phyloP scores from a whole-genome alignment of 441 rosid species.

The Bruguiera hainesii region DNA sequence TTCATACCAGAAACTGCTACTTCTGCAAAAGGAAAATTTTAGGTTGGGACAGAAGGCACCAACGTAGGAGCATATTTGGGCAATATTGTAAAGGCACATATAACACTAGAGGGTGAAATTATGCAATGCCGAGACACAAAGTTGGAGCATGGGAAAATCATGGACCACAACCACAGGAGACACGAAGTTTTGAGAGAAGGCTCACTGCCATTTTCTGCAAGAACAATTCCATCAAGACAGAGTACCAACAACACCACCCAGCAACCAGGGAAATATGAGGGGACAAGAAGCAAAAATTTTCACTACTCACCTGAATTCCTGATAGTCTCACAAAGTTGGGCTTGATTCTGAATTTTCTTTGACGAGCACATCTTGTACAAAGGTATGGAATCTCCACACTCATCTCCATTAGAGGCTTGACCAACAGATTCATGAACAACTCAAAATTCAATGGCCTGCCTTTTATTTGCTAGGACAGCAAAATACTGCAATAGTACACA shows the following conservation, averaged over 20 bases:
- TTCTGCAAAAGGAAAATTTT: not conserved
- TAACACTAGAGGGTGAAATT: not conserved
- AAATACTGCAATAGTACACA: slow-evolving; percentile 87
- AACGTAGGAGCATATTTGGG: not conserved
- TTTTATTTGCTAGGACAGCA: slow-evolving; percentile 66
- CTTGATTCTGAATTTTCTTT: slow-evolving; percentile 57
- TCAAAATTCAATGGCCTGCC: slow-evolving; percentile 72
- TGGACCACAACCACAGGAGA: slow-evolving; percentile 84
- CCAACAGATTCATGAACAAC: slow-evolving; percentile 60
- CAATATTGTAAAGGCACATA: not conserved
- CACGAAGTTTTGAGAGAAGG: slow-evolving; percentile 78
- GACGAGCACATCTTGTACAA: slow-evolving; percentile 93
- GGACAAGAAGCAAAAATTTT: not conserved
- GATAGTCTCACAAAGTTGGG: slow-evolving; percentile 63
- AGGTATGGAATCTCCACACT: slow-evolving; percentile 86
- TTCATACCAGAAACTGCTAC: slow-evolving; percentile 6
- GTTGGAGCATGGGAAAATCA: slow-evolving; percentile 93
- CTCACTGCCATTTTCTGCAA: slow-evolving; percentile 71
- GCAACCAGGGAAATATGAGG: not conserved
- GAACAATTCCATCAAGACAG: slow-evolving; percentile 13
- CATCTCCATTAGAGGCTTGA: slow-evolving; percentile 82
- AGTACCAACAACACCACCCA: slow-evolving; percentile 9
- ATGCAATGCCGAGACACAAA: slow-evolving; percentile 15
- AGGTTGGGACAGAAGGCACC: not conserved
- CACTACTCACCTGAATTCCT: slow-evolving; percentile 59